Evolutionary conservation across 257 asterid genomes (phyloP).

Genomic region (Solanum pennellii): DNA sequence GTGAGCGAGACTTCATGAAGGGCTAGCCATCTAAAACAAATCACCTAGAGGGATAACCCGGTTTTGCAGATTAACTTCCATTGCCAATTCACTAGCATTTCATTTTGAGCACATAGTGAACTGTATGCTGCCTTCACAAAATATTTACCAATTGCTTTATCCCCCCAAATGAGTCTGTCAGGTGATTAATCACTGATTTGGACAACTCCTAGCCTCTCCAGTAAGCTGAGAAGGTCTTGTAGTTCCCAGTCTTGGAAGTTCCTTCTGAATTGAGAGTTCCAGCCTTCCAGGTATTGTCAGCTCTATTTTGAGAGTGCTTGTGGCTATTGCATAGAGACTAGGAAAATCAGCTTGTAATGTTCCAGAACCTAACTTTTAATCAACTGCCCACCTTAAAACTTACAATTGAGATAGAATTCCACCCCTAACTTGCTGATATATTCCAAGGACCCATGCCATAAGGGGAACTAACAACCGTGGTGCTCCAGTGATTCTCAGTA

Average conservation of each 20-base stretch:
- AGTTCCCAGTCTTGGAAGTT: neutral
- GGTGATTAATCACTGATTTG: neutral
- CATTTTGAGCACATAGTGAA: neutral
- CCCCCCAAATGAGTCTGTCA: neutral
- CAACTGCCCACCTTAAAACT: neutral
- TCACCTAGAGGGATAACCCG: neutral
- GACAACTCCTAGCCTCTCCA: neutral
- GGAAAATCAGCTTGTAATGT: neutral
- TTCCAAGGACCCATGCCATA: neutral
- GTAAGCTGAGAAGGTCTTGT: neutral
- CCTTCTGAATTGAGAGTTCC: neutral
- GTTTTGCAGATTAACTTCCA: neutral
- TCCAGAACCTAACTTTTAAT: neutral
- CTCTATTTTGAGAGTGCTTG: neutral
- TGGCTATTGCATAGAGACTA: neutral
- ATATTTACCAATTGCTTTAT: neutral
- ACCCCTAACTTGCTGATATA: neutral
- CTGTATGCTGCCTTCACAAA: neutral
- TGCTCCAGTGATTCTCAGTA: neutral
- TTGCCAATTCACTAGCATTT: neutral
- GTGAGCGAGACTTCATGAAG: neutral
- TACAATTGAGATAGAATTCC: neutral
- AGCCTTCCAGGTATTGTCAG: neutral
- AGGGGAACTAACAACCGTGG: neutral
- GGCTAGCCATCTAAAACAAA: neutral